Percentiles rank a stretch among this genome's conserved stretches.
Evolutionary conservation across 2,329 filamentous ascomycete genomes (phyloP).

Genomic region (Colletotrichum lupini): DNA sequence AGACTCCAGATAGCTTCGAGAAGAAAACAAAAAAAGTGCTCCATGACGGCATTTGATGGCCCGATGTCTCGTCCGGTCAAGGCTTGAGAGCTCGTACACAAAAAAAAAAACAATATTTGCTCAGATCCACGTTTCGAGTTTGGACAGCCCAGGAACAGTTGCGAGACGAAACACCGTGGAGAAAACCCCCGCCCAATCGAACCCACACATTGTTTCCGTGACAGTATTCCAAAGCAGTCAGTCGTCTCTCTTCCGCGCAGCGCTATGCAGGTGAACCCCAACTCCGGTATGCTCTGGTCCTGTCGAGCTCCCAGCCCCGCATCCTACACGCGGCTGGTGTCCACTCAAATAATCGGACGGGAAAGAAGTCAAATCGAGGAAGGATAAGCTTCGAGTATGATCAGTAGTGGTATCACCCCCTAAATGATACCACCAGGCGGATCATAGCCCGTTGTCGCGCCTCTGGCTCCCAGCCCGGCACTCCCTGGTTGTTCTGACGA

Average conservation of each 20-base stretch:
- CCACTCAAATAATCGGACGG: slow-evolving; percentile 6
- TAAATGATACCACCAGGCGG: slow-evolving; percentile 71
- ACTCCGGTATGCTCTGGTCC: slow-evolving; percentile 32
- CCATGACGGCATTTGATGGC: neutral
- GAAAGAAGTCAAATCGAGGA: slow-evolving; percentile 28
- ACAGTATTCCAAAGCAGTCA: slow-evolving; percentile 34
- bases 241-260: slow-evolving; percentile 28
- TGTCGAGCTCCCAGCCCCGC: slow-evolving; percentile 23
- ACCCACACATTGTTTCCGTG: slow-evolving; percentile 27
- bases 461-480: slow-evolving; percentile 59
- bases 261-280: slow-evolving; percentile 36
- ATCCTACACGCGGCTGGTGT: slow-evolving; percentile 13
- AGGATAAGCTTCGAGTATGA: slow-evolving; percentile 24
- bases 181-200: slow-evolving; percentile 21
- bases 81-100: slow-evolving; percentile 14
- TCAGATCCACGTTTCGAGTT: slow-evolving; percentile 32
- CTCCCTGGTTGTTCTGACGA: slow-evolving; percentile 61
- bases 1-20: slow-evolving; percentile 5
- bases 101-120: slow-evolving; percentile 18
- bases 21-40: neutral
- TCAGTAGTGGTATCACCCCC: slow-evolving; percentile 32
- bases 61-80: slow-evolving; percentile 11
- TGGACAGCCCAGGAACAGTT: slow-evolving; percentile 28
- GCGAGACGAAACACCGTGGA: slow-evolving; percentile 34
- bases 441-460: slow-evolving; percentile 61